Percentiles rank a stretch among this genome's conserved stretches.
Evolutionary conservation across 352 stramenopile species (phyloP).

Genomic region (Halophytophthora batemanensis): DNA sequence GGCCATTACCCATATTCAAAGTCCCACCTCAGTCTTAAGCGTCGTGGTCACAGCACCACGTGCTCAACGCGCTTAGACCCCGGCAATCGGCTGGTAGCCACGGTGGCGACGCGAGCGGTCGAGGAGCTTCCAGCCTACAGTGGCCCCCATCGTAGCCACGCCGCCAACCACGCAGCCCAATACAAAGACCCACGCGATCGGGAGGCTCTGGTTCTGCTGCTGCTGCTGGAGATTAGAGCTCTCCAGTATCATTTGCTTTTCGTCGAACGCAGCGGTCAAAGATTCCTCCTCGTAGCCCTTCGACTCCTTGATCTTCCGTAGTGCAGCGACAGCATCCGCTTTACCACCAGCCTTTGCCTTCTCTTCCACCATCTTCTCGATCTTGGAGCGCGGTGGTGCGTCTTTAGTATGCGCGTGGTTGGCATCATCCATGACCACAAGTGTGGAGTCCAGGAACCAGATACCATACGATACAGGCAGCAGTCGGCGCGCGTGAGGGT

Average conservation of each 20-base stretch:
- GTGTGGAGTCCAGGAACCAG: slow-evolving; percentile 65
- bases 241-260: slow-evolving; percentile 2
- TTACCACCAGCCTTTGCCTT: slow-evolving; percentile 1
- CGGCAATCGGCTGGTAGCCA: slow-evolving; percentile 18
- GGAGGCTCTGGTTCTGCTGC: slow-evolving; percentile 9
- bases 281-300: background rate
- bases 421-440: slow-evolving; percentile 29
- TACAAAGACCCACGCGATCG: slow-evolving; percentile 15
- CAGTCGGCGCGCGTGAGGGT: slow-evolving; percentile 32
- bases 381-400: slow-evolving; percentile 42
- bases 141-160: slow-evolving; percentile 19
- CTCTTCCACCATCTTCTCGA: slow-evolving; percentile 35
- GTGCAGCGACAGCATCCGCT: slow-evolving; percentile 3
- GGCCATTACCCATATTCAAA: no score
- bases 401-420: slow-evolving; percentile 54
- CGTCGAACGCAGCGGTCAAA: background rate
- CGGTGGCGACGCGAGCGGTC: slow-evolving; percentile 18
- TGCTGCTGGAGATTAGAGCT: slow-evolving; percentile 12
- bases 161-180: slow-evolving; percentile 20
- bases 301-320: slow-evolving; percentile 1
- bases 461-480: slow-evolving; percentile 61
- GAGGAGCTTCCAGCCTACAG: slow-evolving; percentile 25
- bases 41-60: background rate
- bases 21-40: background rate
- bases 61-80: slow-evolving; percentile 9